Base-by-base conservation (phyloP, 169 alveolate species). In the Cryptosporidium sp. region DNA sequence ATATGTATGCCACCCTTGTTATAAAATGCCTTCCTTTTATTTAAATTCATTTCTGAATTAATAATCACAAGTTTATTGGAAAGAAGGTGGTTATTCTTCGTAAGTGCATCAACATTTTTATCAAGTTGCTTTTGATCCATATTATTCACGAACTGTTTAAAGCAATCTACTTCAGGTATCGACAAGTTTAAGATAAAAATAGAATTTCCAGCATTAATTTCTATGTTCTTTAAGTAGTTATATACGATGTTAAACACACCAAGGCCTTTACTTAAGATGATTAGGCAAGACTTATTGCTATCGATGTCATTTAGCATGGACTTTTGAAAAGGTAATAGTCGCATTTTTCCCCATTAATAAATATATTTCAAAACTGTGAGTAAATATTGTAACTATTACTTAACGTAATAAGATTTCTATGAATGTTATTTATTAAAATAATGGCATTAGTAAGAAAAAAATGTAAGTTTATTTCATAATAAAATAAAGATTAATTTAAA, bases 1-100 rank as follows among this genome's bases (percentile, higher is more conserved):
- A 55, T 45, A 68, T 69, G 68, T 41, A 80, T 69, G 45, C 93
- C 93, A 33, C 93, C 93, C 35, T n/a, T 48, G 26, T 73, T 51
- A 61, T 74, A 91, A 23, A 91, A 41, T 18, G 2, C 21, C 33
- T 18, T 37, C 26, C 89, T 80, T 62, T 50, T 80, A 18, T 26
- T 33, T 23, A 80, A 31, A 31, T 59, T 62, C 41, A 58, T 65
- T 14, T 65, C 89, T 6, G 89, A 59, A 48, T 59, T 80, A 48
- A 80, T 80, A 35, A 0, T 31, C 23, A n/a, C 80, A 29, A 80
- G 18, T 65, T 48, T 59, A 26, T 41, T 65, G 4, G 68, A 73
- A 35, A 73, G 71, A 33, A 37, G 29, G 12, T 39, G 10, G n/a
- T 8, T 3, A 18, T 43, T 45, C n/a, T 23, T 41, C 3, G 3